Conservation (phyloP, 2,329 filamentous ascomycete species). For the Fusarium sp. region DNA sequence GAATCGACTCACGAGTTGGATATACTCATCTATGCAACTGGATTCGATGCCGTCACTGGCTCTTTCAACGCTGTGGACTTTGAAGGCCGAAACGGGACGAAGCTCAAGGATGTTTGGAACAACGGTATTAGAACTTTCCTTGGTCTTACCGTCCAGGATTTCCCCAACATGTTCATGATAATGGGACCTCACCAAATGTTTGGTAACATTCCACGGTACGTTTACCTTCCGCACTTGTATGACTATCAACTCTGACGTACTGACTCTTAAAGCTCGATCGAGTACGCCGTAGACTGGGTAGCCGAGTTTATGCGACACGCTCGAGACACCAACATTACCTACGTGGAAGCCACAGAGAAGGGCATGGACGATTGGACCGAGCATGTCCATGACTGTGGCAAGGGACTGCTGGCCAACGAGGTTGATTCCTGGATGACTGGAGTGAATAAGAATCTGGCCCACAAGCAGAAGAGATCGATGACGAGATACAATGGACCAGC, state of each 20-base stretch:
- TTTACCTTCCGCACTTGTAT: background rate
- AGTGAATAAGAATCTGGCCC: constrained; percentile 62
- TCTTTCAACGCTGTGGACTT: constrained; percentile 55
- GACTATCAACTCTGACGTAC: background rate
- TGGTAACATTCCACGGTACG: constrained; percentile 55
- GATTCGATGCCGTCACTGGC: constrained; percentile 40
- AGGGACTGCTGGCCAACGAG: constrained; percentile 54
- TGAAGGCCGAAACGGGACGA: constrained; percentile 57
- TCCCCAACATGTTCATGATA: constrained; percentile 63
- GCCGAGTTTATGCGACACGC: constrained; percentile 51
- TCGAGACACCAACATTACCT: constrained; percentile 48
- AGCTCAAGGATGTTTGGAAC: constrained; percentile 52
- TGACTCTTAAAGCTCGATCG: constrained; percentile 43
- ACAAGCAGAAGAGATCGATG: constrained; percentile 59
- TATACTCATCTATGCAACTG: constrained; percentile 39
- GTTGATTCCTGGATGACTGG: constrained; percentile 67
- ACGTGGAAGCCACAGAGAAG: constrained; percentile 55
- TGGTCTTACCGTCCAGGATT: constrained; percentile 55
- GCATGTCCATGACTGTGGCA: constrained; percentile 60
- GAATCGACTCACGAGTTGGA: constrained; percentile 29
- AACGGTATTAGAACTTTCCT: constrained; percentile 54
- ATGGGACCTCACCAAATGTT: constrained; percentile 59
- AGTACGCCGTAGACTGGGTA: constrained; percentile 56
- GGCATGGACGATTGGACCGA: constrained; percentile 57
- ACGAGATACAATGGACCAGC: constrained; percentile 60